These are phyloP conservation scores for Fusarium dlaminii DNA, from an alignment of 2,329 filamentous ascomycete species.

Conservation along the genomic window DNA sequence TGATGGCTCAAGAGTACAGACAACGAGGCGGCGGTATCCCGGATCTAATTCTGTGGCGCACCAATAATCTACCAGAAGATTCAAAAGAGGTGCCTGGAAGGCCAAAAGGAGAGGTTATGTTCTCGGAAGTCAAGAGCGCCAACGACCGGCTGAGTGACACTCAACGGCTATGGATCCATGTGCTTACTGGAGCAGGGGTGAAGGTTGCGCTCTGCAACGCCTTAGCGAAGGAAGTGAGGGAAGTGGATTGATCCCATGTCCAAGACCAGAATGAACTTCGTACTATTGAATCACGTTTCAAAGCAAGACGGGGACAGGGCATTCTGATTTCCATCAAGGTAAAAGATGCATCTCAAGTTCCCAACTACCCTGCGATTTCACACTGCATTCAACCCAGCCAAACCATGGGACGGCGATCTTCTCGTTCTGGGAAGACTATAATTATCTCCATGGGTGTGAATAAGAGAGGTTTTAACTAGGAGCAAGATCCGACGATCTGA, in stretches of 20 bases:
- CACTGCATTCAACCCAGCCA: slow-evolving; percentile 1
- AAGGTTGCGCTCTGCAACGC: slow-evolving; percentile 83
- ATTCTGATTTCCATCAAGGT: slow-evolving; percentile 10
- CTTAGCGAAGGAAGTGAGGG: slow-evolving; percentile 61
- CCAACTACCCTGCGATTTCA: slow-evolving; percentile 15
- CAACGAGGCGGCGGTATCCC: slow-evolving; percentile 88
- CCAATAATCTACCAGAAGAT: slow-evolving; percentile 41
- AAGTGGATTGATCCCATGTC: slow-evolving; percentile 48
- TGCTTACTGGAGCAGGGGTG: slow-evolving; percentile 84
- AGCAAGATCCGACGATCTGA: not conserved
- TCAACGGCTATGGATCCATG: slow-evolving; percentile 96
- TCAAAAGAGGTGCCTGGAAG: slow-evolving; percentile 42
- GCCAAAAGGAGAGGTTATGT: slow-evolving; percentile 72
- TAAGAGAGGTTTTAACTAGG: not conserved
- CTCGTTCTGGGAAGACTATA: slow-evolving; percentile 19
- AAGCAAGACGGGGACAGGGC: slow-evolving; percentile 1
- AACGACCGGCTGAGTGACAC: slow-evolving; percentile 97
- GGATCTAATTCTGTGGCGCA: slow-evolving; percentile 89
- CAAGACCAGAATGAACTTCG: slow-evolving; percentile 11
- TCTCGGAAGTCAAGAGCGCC: slow-evolving; percentile 81
- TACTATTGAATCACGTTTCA: slow-evolving; percentile 24
- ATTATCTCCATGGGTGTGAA: slow-evolving; percentile 18
- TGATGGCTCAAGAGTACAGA: slow-evolving; percentile 94
- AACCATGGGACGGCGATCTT: not conserved
- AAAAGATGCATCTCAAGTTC: not conserved